Evolutionary conservation across 768 basidiomycete species (phyloP), one percentile per base, ranked within the genome.

Genomic region (Kockovaella imperatae): DNA sequence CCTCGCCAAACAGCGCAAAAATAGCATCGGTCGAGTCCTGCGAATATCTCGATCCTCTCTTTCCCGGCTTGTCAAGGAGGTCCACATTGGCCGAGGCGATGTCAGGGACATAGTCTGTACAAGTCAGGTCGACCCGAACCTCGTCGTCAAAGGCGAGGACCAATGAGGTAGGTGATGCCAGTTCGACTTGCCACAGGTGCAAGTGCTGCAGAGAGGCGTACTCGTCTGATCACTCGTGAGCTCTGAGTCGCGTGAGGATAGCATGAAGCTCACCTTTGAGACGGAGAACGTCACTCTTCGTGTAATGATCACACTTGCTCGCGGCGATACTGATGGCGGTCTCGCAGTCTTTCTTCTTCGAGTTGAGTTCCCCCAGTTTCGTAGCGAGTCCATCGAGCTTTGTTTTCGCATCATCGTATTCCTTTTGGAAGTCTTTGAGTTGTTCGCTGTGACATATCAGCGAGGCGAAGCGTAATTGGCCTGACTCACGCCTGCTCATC

Each of bases 271-370:
- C 45, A 69, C 71, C 64, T 48, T 67, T 63, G n/a, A 72, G 53
- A 15, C 58, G 47, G 10, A 54, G 49, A 3, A 66, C 57, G 41
- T 67, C 65, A 13, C 60, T 60, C 30, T 59, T 57, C 4, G 69
- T 67, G 50, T 65, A 72, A 40, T 69, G 67, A 36, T 69, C 68
- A 45, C 62, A 70, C 25, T 58, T 57, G 32, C 50, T 49, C 47
- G 54, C 57, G 17, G 70, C 71, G 26, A 50, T 51, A 6, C 50
- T 49, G 31, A 73, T 69, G 4, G 67, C 67, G 2, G 50, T 35
- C 14, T 51, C 35, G 20, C 52, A 53, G 17, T 64, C 62, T 20
- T 44, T 35, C 49, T 62, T 57, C 49, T 62, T 58, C 3, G 40
- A 38, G 10, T 56, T 51, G 25, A 69, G 50, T 29, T 63, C 64